Base-by-base conservation (phyloP, 768 basidiomycete genomes). In the Coprinopsis strossmayeri region DNA sequence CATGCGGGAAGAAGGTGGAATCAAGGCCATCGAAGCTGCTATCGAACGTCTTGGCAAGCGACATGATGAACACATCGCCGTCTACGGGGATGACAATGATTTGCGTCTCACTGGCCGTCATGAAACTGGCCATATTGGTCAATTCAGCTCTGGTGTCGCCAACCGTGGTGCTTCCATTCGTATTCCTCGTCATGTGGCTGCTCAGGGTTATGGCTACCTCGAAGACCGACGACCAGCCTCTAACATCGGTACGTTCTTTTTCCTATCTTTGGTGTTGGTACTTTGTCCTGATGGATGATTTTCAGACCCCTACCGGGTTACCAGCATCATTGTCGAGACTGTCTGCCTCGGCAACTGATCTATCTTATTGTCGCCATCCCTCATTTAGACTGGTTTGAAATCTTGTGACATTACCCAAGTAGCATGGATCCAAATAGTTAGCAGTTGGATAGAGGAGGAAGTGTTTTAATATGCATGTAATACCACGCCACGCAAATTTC, bases 71-170 rank as follows among this genome's bases (percentile, higher is more conserved):
- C 94, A 97, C 74, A 96, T 96, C 56, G 91, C 91, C 34, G 92
- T 96, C 37, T 98, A 96, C 66, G 95, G 95, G 54, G 92, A 95
- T 65, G 92, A 95, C 78, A 99, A 98, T 69, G 96, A 98, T 48
- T 73, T 92, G 53, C 82, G 96, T 61, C 77, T 99, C 63, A 96
- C 94, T 23, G 96, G 96, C 52, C 85, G 87, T 57, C 95, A 98
- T 68, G 96, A 99, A 79, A 99, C 96, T 44, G 93, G 87, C 49
- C 91, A 93, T 71, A 97, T 98, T 60, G 77, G 83, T 56, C 64
- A 66, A 48, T 99, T 99, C 77, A 87, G 84, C 59, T 87, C 89
- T 52, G 96, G 96, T 69, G 91, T 98, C 54, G 96, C 96, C 58
- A 87, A 96, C 76, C 91, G 95, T 68, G 96, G 93, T 61, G 93